Evolutionary conservation across 495 filamentous ascomycete genomes (phyloP).

Genomic region (Penicillium pulvis): DNA sequence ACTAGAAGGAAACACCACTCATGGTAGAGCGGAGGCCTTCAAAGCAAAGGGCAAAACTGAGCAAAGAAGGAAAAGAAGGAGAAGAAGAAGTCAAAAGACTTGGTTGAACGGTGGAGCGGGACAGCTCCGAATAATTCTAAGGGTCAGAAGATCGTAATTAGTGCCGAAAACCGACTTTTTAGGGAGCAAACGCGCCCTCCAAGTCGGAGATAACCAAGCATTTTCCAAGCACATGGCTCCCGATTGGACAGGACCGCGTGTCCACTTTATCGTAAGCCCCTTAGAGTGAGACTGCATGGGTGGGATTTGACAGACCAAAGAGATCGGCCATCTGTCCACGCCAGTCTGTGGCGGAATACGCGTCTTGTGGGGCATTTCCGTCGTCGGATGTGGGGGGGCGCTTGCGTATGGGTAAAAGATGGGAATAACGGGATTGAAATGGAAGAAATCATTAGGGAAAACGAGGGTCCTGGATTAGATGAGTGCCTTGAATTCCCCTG

Average conservation of each 20-base stretch:
- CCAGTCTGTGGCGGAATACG: slow-evolving; percentile 2
- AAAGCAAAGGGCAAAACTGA: not conserved
- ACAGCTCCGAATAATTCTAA: not conserved
- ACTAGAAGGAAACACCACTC: slow-evolving; percentile 1
- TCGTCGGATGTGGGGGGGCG: not conserved
- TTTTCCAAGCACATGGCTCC: not conserved
- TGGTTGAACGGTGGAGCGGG: not conserved
- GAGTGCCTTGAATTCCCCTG: no score
- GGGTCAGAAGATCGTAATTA: slow-evolving; percentile 1
- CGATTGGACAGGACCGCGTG: slow-evolving; percentile 6
- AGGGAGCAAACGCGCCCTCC: not conserved
- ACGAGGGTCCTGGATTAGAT: no score
- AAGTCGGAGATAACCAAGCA: slow-evolving; percentile 4
- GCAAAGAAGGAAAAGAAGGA: slow-evolving; percentile 3
- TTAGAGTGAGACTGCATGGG: not conserved
- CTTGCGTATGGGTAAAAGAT: not conserved
- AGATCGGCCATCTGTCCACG: not conserved
- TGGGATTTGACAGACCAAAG: slow-evolving; percentile 1
- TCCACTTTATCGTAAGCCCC: not conserved
- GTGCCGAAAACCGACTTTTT: not conserved
- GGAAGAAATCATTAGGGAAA: no score
- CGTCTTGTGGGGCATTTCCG: slow-evolving; percentile 6
- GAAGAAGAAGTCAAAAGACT: not conserved
- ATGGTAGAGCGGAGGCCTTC: not conserved
- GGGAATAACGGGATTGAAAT: not conserved